Conservation (phyloP, 1,284 basidiomycete genomes). For the Sporisorium exsertum region DNA sequence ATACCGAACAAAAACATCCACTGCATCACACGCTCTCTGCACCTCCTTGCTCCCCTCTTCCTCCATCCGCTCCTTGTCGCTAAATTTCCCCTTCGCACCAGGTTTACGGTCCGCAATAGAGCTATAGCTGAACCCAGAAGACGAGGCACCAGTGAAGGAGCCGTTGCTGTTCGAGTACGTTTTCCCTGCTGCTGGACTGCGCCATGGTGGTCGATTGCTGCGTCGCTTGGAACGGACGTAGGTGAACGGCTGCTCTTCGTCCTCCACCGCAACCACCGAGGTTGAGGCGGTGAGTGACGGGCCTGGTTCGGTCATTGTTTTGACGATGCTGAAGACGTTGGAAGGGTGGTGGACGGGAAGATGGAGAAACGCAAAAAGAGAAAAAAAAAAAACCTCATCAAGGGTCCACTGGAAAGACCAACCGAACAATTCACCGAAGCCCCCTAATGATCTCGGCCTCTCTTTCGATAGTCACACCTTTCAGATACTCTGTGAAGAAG, state of each 20-base stretch:
- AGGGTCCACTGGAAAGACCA: constrained; percentile 2
- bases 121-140: constrained; percentile 3
- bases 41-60: constrained; percentile 3
- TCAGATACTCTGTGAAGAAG: background rate
- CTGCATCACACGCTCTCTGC: background rate
- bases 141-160: background rate
- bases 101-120: background rate
- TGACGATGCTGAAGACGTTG: too few relatives aligned
- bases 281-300: too few relatives aligned
- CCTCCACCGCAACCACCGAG: too few relatives aligned
- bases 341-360: too few relatives aligned
- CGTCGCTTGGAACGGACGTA: constrained; percentile 11
- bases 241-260: constrained; percentile 3
- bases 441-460: background rate
- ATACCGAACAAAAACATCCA: constrained; percentile 19
- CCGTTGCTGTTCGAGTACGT: constrained; percentile 9
- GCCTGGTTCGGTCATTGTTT: too few relatives aligned
- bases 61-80: too few relatives aligned
- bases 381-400: background rate
- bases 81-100: background rate
- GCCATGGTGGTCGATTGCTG: background rate
- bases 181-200: background rate
- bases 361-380: too few relatives aligned
- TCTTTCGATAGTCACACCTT: too few relatives aligned
- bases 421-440: constrained; percentile 11